These are phyloP conservation scores for Trichoderma endophyticum DNA, from an alignment of 2,329 filamentous ascomycete species.

Conservation along the genomic window DNA sequence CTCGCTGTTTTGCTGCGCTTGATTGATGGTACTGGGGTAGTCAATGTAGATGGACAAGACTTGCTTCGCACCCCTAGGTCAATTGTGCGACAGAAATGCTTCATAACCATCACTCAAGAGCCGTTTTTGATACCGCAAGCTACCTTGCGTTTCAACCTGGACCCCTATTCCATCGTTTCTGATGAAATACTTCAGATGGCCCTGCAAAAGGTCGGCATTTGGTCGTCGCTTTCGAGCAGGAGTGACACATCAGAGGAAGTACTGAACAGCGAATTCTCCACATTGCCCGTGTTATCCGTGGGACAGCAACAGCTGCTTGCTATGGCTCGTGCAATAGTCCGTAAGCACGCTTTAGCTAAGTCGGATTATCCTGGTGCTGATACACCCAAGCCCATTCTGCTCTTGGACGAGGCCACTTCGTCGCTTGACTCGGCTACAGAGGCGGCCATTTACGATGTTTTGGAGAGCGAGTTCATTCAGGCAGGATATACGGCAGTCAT, in stretches of 20 bases:
- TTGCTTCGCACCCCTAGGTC: constrained; percentile 24
- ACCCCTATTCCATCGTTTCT: constrained; percentile 17
- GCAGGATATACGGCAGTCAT: constrained; percentile 36
- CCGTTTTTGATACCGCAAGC: constrained; percentile 24
- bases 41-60: constrained; percentile 31
- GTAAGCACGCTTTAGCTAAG: constrained; percentile 20
- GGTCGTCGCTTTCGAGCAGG: constrained; percentile 5
- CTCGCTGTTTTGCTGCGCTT: constrained; percentile 23
- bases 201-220: constrained; percentile 18
- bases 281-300: constrained; percentile 26
- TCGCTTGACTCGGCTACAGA: constrained; percentile 35
- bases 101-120: constrained; percentile 34
- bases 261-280: constrained; percentile 28
- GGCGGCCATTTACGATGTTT: constrained; percentile 30
- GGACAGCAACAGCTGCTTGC: constrained; percentile 35
- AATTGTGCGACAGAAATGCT: constrained; percentile 28
- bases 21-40: constrained; percentile 25
- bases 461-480: constrained; percentile 26
- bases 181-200: constrained; percentile 15
- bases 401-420: constrained; percentile 34
- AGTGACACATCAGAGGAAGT: not conserved
- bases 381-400: constrained; percentile 29
- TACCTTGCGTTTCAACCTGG: constrained; percentile 23
- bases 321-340: constrained; percentile 31
- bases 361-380: not conserved